A percentile compares a stretch with the other conserved stretches of the same genome.
phyloP scores from a whole-genome alignment of 1,139 yeast species.

The Suhomyces bolitotheri region DNA sequence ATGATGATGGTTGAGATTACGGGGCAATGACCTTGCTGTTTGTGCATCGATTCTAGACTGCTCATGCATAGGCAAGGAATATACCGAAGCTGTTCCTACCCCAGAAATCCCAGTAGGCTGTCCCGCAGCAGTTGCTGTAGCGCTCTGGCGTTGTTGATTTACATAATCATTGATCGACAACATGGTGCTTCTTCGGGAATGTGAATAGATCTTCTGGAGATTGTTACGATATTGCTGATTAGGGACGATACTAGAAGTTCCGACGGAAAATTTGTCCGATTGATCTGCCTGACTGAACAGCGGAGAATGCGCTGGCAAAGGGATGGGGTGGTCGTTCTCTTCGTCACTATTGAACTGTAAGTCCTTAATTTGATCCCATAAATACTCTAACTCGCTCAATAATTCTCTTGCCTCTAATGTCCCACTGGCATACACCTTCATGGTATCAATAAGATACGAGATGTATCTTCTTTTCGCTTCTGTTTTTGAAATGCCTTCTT shows the following conservation, averaged over 20 bases:
- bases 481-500: constrained; percentile 66
- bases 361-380: constrained; percentile 76
- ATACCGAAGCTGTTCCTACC: constrained; percentile 25
- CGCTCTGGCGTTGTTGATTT: constrained; percentile 35
- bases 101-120: constrained; percentile 13
- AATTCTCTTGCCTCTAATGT: constrained; percentile 68
- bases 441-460: constrained; percentile 66
- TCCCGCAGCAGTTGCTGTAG: constrained; percentile 18
- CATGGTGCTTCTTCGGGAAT: constrained; percentile 44
- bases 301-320: constrained; percentile 41
- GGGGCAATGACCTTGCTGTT: constrained; percentile 11
- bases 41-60: constrained; percentile 4
- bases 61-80: constrained; percentile 24
- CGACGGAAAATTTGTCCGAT: constrained; percentile 40
- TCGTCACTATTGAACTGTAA: constrained; percentile 39
- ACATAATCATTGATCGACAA: constrained; percentile 41
- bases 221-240: constrained; percentile 37
- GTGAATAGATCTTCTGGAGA: constrained; percentile 47
- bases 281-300: constrained; percentile 36
- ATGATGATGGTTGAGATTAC: constrained; percentile 4
- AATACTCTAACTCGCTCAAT: constrained; percentile 62
- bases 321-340: constrained; percentile 24
- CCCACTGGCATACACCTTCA: constrained; percentile 69
- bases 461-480: constrained; percentile 78
- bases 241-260: constrained; percentile 39